phyloP scores from a whole-genome alignment of 2,329 filamentous ascomycete species.

The Penicillium sp. region DNA sequence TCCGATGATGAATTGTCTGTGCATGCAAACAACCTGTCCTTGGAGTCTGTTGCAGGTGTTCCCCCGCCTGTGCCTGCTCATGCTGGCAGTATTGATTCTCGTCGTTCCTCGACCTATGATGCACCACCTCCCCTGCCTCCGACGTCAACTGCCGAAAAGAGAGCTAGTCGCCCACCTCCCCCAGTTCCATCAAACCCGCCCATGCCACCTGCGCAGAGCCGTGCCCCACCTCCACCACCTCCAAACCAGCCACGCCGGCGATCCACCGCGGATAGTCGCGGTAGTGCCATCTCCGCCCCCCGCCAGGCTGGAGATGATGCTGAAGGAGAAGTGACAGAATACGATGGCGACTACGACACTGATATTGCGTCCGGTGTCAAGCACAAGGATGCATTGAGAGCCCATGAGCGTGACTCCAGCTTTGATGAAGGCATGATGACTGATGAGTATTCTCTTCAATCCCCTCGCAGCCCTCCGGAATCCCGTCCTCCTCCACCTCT shows the following conservation, averaged over 20 bases:
- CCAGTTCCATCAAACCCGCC: slow-evolving; percentile 41
- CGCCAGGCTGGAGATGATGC: slow-evolving; percentile 59
- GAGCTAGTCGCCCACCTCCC: slow-evolving; percentile 46
- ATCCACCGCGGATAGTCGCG: slow-evolving; percentile 59
- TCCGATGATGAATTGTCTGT: slow-evolving; percentile 83
- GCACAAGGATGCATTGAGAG: slow-evolving; percentile 88
- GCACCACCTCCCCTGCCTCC: slow-evolving; percentile 44
- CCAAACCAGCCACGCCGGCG: slow-evolving; percentile 54
- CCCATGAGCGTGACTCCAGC: slow-evolving; percentile 75
- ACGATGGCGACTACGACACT: slow-evolving; percentile 97
- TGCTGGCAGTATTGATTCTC: slow-evolving; percentile 42
- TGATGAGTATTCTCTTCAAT: slow-evolving; percentile 55
- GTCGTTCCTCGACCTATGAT: slow-evolving; percentile 38
- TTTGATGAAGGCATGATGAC: slow-evolving; percentile 65
- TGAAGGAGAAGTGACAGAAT: slow-evolving; percentile 83
- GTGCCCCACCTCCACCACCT: slow-evolving; percentile 67
- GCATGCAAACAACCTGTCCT: slow-evolving; percentile 48
- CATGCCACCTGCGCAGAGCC: slow-evolving; percentile 49
- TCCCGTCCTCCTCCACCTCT: slow-evolving; percentile 52
- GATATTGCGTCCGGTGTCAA: slow-evolving; percentile 93
- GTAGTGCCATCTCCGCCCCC: slow-evolving; percentile 42
- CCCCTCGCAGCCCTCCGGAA: slow-evolving; percentile 43
- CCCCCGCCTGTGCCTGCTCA: slow-evolving; percentile 52
- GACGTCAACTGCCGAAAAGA: slow-evolving; percentile 38
- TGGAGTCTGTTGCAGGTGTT: slow-evolving; percentile 43